phyloP scores from a whole-genome alignment of 495 filamentous ascomycete species.

The Penicillium cataractarum region DNA sequence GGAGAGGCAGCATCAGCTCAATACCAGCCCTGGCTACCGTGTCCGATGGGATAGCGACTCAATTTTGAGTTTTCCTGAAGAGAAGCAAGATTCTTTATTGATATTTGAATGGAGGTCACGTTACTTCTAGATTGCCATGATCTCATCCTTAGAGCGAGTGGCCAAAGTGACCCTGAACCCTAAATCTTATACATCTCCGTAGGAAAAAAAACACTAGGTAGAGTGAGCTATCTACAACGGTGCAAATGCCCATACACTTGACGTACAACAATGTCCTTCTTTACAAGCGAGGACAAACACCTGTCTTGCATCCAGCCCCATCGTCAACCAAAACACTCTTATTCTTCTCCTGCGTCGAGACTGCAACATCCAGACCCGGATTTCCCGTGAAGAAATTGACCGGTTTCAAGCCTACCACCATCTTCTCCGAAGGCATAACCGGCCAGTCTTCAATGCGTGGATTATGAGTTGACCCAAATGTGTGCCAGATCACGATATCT shows the following conservation, averaged over 20 bases:
- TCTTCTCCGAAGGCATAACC: constrained; percentile 59
- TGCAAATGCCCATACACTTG: background rate
- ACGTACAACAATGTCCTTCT: background rate
- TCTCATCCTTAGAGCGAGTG: no score
- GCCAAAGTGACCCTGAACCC: no score
- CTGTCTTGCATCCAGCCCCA: background rate
- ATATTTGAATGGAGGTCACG: no score
- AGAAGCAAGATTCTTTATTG: no score
- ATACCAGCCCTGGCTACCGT: background rate
- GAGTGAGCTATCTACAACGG: background rate
- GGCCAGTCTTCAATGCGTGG: constrained; percentile 65
- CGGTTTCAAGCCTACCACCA: constrained; percentile 63
- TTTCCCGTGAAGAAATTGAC: constrained; percentile 74
- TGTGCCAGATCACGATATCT: constrained; percentile 54
- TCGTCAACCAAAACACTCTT: constrained; percentile 32
- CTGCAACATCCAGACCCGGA: constrained; percentile 53
- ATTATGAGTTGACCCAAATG: constrained; percentile 65
- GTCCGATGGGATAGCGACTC: background rate
- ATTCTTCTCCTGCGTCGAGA: constrained; percentile 37
- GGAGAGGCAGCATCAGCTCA: background rate
- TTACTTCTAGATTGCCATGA: no score
- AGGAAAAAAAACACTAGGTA: no score
- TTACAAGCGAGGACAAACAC: constrained; percentile 2
- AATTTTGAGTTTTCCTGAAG: no score
- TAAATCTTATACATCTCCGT: no score